These are phyloP conservation scores for Delitschia confertaspora DNA, from an alignment of 495 filamentous ascomycete species.

Conservation along the genomic window DNA sequence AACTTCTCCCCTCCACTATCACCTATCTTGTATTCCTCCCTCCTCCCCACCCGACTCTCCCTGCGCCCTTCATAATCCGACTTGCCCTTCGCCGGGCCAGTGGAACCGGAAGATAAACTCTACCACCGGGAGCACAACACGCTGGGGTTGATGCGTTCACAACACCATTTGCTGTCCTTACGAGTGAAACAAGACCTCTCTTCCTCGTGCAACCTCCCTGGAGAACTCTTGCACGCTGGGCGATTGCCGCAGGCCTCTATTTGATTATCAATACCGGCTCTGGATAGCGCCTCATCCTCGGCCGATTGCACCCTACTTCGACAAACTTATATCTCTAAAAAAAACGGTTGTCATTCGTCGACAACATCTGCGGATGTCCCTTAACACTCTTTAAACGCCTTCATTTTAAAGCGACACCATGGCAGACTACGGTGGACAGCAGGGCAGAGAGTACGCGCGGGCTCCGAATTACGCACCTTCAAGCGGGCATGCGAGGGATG, in stretches of 20 bases:
- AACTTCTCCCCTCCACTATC: too few relatives aligned
- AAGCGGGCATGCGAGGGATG: conserved; percentile 74
- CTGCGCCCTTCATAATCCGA: too few relatives aligned
- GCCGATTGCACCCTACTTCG: conserved; percentile 5
- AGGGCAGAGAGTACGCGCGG: conserved; percentile 61
- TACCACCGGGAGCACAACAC: conserved; percentile 3
- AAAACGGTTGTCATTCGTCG: not conserved
- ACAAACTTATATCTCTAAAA: conserved; percentile 2
- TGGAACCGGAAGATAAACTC: conserved; percentile 11
- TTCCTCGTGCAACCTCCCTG: not conserved
- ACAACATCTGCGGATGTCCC: conserved; percentile 17
- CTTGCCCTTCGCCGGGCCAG: conserved; percentile 17
- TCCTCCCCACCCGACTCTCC: not conserved
- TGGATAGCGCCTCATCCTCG: conserved; percentile 5
- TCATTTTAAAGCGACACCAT: conserved; percentile 38
- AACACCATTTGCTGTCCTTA: too few relatives aligned
- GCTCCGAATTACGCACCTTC: conserved; percentile 56
- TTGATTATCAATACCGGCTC: not conserved
- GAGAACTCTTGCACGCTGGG: not conserved
- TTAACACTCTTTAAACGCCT: not conserved
- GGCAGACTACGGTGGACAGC: conserved; percentile 74
- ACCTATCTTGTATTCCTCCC: too few relatives aligned
- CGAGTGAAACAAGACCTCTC: too few relatives aligned
- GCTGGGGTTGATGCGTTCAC: not conserved
- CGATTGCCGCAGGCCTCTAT: not conserved